Evolutionary conservation across 2,329 filamentous ascomycete genomes (phyloP), one percentile per base, ranked within the genome.

Genomic region (Fusarium sp.): DNA sequence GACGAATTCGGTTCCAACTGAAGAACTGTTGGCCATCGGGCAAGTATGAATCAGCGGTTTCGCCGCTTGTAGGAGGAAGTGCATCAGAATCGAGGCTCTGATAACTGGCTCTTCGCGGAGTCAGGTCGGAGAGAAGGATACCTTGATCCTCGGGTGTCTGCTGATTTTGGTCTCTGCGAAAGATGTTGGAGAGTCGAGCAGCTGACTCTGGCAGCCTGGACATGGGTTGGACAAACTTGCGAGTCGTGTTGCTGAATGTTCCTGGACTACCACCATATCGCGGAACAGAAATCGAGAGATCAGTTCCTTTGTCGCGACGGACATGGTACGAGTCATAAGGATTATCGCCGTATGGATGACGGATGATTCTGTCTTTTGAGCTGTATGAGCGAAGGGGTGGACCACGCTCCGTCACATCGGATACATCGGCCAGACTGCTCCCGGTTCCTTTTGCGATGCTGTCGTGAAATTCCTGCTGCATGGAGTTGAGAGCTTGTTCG

Each of bases 341-440:
- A 1, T 27, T 53, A 30, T 45, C 61, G 13, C 58, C 62, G 22
- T 58, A 53, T 25, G 75, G 76, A 32, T 78, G 75, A 24, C 74
- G 74, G 48, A 77, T 72, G 27, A 78, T 76, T 52, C 60, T 73
- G 11, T 77, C 76, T 13, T 62, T 67, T 7, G 75, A 74, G 7
- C 57, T 69, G 40, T 74, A 67, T 14, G 76, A 68, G 32, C 67
- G 64, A 18, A 58, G 71, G 24, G 68, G 54, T 4, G 64, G 57
- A 7, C 70, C 67, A 29, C 61, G 74, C 24, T 67, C 61, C 13
- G 61, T 62, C 11, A 66, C 65, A 45, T 85, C 83, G 1, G 83
- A 84, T 9, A 81, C 78, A 61, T 85, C 79, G 4, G 83, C 83
- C 24, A 86, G 68, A 58, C 83, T 86, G 67, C 81, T 84, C 12